A percentile compares a stretch with the other conserved stretches of the same genome.
Conservation (phyloP, 352 stramenopile genomes). For the Ophiocytium majus region DNA sequence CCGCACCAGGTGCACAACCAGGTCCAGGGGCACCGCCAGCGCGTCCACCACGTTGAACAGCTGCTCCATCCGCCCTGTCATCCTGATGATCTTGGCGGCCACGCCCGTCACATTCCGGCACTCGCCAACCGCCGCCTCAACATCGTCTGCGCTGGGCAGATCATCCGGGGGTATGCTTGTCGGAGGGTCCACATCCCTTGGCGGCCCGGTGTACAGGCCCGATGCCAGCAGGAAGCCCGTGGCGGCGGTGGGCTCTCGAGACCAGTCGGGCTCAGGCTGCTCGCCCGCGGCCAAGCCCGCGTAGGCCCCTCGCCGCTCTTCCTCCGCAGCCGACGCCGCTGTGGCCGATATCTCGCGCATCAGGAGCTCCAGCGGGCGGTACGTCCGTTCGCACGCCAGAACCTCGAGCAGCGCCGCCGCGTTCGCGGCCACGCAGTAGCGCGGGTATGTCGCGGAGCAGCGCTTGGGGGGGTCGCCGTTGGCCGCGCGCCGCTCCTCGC, state of each 20-base stretch:
- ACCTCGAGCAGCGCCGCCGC: not conserved
- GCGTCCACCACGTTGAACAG: not conserved
- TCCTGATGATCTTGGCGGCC: constrained; percentile 1
- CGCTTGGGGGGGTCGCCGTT: not conserved
- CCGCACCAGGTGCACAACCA: constrained; percentile 8
- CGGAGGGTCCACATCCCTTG: no score
- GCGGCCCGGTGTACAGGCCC: no score
- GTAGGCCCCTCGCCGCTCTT: no score
- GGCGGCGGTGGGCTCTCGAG: no score
- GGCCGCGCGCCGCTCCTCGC: not conserved
- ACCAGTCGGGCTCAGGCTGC: no score
- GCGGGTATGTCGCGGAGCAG: not conserved
- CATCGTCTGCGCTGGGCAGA: no score
- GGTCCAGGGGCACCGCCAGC: not conserved
- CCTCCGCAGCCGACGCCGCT: no score
- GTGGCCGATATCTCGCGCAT: not conserved
- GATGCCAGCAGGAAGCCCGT: no score
- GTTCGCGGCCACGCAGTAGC: not conserved
- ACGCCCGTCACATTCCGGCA: not conserved
- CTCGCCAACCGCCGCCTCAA: no score
- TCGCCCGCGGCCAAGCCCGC: no score
- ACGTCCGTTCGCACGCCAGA: not conserved
- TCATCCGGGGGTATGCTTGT: no score
- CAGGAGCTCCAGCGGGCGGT: not conserved
- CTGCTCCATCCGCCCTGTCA: not conserved